Evolutionary conservation across 805 yeast species (phyloP), one percentile per base, ranked within the genome.

Genomic region (fission yeast (Schizosaccharomyces pombe)): DNA sequence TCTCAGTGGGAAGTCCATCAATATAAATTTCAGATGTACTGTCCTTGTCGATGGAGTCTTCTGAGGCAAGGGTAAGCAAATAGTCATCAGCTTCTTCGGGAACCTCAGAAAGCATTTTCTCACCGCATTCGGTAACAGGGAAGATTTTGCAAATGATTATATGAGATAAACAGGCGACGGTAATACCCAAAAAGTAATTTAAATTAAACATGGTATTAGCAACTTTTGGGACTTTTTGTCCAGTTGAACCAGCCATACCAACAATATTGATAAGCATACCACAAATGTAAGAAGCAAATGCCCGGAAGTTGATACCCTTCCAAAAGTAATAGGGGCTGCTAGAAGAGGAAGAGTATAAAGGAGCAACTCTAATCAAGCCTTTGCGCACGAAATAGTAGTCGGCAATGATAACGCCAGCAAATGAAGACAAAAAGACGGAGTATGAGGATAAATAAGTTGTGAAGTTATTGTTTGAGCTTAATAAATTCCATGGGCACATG

Each of bases 221-320:
- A 32, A 89, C 94, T 52, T 70, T 68, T 30, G 94, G 93, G 14
- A 85, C 93, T 57, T 71, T 73, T n/a, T 78, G 75, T 40, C 80
- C 83, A 26, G 83, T 78, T 8, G 86, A 85, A 58, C 94, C 70
- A 5, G 80, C 89, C 61, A 85, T 85, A 1, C 95, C 95, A 22
- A 82, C 82, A 62, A 85, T 79, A 62, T 85, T 85, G 52, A 94
- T 91, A 34, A 78, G 69, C 57, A 86, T 79, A 55, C 94, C 94
- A 59, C 79, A 72, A 59, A 85, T 64, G 64, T 85, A 85, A 1
- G 94, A 91, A 32, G 72, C 76, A 59, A 76, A 78, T 1, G 89
- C 95, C 64, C 94, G 73, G 91, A 93, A 83, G 64, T 85, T 84
- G 65, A 76, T 60, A 40, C 95, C 95, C 52, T 70, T 67, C 61